Base-by-base conservation (phyloP, 208 protist species). In the Leptomonas pyrrhocoris region DNA sequence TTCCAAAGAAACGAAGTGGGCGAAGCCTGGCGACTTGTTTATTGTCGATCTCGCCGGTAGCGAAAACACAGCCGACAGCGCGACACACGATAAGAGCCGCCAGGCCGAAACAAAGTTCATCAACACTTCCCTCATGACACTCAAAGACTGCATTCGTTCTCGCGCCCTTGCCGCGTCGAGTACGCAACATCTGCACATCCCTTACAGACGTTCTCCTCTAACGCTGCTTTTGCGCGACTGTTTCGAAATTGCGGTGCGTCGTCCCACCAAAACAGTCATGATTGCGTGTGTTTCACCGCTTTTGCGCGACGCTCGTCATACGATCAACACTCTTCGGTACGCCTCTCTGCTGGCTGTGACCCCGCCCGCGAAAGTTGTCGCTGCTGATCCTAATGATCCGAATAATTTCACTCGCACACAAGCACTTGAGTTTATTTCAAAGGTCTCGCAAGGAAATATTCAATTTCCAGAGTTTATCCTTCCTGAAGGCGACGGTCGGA, bases 51-150 rank as follows among this genome's bases (percentile, higher is more conserved):
- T 96, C 27, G 92, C 92, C 4, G 92, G 92, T 66, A 96, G 89
- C 63, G 92, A 96, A 80, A 94, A 92, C 58, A 96, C 89, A n/a
- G 87, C 89, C 0, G 92, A 96, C 62, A 92, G 85, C 57, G 81
- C 92, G 7, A 94, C 85, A 9, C 92, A 96, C 78, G 90, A 96
- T 75, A 93, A 92, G 72, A 77, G 60, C 21, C 82, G 90, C 5
- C 87, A 93, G 55, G 75, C 76, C 31, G 89, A 96, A 64, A 86
- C 92, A 25, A 94, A 94, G 59, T 94, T 95, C 67, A 96, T 96
- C 55, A 96, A 96, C 74, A 92, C 92, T 11, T 96, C 92, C n/a
- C 74, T 96, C n/a, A 96, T 96, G 92, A 95, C 90, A 0, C 74
- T 96, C 42, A 96, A 96, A 64, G 92, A 96, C 59, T 96, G 92